Evolutionary conservation across 2,329 filamentous ascomycete genomes (phyloP), one percentile per base, ranked within the genome.

Genomic region (Neonectria magnoliae): DNA sequence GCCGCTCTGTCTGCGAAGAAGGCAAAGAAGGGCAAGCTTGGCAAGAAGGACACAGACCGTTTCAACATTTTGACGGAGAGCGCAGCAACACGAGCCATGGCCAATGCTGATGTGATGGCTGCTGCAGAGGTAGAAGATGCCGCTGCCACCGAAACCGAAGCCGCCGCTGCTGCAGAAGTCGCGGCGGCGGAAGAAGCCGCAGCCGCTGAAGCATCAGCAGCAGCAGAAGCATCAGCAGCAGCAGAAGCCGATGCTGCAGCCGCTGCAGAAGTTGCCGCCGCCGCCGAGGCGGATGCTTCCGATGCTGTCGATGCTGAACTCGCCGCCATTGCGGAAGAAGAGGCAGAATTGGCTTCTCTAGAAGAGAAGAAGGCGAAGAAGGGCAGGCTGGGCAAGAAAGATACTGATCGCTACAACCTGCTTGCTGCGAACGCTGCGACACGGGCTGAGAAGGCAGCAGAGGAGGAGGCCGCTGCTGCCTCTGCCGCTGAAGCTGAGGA

Each of bases 291-390:
- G 5, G 52, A 36, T 16, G 45, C 53, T 14, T n/a, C n/a, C 6
- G 44, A 58, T 50, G 42, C 5, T 16, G 44, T n/a, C 36, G 68
- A 66, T 9, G 70, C 59, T 11, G 61, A 62, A 36, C 57, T 57
- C 31, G 48, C 55, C 13, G 57, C 62, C 13, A 45, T 59, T 29
- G 62, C 51, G 8, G 66, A 52, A 38, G 62, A 64, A 36, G 59
- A 42, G 18, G 60, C 64, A 57, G 71, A 66, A 50, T 64, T 66
- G 4, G 31, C 71, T 64, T 62, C 52, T 5, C 51, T 64, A 10
- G 61, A 64, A 31, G 42, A 56, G 3, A 87, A 85, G 70, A 86
- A 84, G 69, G 78, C 79, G 2, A 84, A 82, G 68, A 87, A 84
- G 72, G 76, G 77, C 57, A 85, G 79, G 62, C 70, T 84, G 13